A percentile compares a stretch with the other conserved stretches of the same genome.
phyloP scores from a whole-genome alignment of 495 filamentous ascomycete species.

The Annulohypoxylon bovei region DNA sequence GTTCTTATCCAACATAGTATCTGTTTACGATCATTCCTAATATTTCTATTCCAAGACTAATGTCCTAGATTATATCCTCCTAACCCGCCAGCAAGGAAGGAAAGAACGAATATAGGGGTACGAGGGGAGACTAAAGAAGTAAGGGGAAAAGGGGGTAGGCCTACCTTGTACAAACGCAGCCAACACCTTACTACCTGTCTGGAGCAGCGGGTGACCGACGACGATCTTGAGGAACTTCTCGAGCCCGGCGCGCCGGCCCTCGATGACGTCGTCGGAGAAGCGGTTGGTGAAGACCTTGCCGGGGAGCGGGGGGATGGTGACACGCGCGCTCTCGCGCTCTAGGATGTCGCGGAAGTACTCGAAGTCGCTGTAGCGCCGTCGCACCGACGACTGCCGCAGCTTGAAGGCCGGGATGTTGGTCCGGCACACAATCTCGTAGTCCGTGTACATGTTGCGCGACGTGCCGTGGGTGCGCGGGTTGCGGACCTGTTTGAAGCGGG shows the following conservation, averaged over 20 bases:
- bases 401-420: conserved; percentile 99
- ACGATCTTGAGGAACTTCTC: conserved; percentile 98
- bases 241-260: conserved; percentile 89
- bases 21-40: background rate
- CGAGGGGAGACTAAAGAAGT: background rate
- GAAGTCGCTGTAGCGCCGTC: conserved; percentile 95
- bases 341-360: conserved; percentile 99
- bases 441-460: conserved; percentile 96
- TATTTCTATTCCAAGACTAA: no score
- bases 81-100: background rate
- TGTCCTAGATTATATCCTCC: conserved; percentile 23
- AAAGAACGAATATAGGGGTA: background rate
- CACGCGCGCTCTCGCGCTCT: conserved; percentile 91
- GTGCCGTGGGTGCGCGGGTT: conserved; percentile 96
- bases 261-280: conserved; percentile 98
- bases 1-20: background rate
- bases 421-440: conserved; percentile 95
- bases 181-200: conserved; percentile 97
- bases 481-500: conserved; percentile 71
- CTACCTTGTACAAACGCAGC: conserved; percentile 95
- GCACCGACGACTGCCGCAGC: conserved; percentile 80
- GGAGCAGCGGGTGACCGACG: conserved; percentile 92
- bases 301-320: conserved; percentile 94
- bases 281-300: conserved; percentile 99
- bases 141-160: conserved; percentile 37